phyloP scores from a whole-genome alignment of 495 filamentous ascomycete species.

The Articulospora tetracladia region DNA sequence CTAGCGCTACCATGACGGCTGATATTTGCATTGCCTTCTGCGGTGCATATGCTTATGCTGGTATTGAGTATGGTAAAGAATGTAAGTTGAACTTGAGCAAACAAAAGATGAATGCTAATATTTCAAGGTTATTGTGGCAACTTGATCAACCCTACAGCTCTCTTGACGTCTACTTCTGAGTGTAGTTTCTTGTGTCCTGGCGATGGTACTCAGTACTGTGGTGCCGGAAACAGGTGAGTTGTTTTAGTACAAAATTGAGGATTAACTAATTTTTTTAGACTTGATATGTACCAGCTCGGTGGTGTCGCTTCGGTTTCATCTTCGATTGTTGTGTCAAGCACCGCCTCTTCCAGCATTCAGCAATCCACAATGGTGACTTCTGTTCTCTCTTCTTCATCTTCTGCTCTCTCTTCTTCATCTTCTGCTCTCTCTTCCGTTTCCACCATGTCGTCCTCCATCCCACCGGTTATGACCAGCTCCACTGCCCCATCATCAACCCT shows the following conservation, averaged over 20 bases:
- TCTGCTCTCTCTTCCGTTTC: not conserved
- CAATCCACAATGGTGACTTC: not conserved
- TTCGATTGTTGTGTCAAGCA: not conserved
- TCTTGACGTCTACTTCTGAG: slow-evolving; percentile 35
- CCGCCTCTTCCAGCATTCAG: not conserved
- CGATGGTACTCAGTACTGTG: slow-evolving; percentile 49
- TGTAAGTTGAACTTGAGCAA: slow-evolving; percentile 28
- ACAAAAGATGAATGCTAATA: not conserved
- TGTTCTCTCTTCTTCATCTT: not conserved
- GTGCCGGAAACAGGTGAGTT: slow-evolving; percentile 33
- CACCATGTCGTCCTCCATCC: not conserved
- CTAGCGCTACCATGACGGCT: slow-evolving; percentile 2
- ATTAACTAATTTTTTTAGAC: no score
- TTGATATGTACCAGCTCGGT: slow-evolving; percentile 1
- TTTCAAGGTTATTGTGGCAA: slow-evolving; percentile 31
- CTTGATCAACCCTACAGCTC: not conserved
- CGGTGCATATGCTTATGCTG: slow-evolving; percentile 21
- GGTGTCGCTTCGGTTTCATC: not conserved
- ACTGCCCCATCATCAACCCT: not conserved
- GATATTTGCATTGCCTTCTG: slow-evolving; percentile 21
- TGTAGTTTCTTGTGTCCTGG: slow-evolving; percentile 55
- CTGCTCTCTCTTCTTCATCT: not conserved
- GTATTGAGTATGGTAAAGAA: slow-evolving; percentile 39
- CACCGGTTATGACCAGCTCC: not conserved
- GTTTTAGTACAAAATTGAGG: not conserved